Evolutionary conservation across 1,284 basidiomycete genomes (phyloP).

Genomic region (Fereydounia khargensis): DNA sequence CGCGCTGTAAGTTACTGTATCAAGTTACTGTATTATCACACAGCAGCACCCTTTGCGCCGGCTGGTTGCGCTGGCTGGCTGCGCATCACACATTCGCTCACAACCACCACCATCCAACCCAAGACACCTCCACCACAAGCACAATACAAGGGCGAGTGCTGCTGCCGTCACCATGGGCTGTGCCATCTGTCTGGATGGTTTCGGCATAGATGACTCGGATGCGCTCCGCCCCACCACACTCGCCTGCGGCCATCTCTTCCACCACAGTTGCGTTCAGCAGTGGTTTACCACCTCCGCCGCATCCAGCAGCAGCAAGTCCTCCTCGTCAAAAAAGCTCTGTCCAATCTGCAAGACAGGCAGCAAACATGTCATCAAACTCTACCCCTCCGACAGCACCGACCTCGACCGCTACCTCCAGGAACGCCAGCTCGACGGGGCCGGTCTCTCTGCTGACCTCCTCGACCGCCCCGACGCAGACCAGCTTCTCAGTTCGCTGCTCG

Average conservation of each 20-base stretch:
- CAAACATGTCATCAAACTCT: slow-evolving; percentile 6
- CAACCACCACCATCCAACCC: too few relatives aligned
- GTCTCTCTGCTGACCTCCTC: not conserved
- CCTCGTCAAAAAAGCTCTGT: too few relatives aligned
- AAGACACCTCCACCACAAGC: not conserved
- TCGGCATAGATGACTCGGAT: slow-evolving; percentile 15
- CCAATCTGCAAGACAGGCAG: slow-evolving; percentile 13
- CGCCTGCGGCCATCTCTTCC: slow-evolving; percentile 32
- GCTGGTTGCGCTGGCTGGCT: too few relatives aligned
- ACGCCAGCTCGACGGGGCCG: not conserved
- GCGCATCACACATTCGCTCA: too few relatives aligned
- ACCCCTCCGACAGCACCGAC: slow-evolving; percentile 23
- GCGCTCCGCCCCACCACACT: slow-evolving; percentile 13
- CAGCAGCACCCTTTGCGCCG: too few relatives aligned
- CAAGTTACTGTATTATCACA: too few relatives aligned
- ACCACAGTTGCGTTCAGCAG: slow-evolving; percentile 13
- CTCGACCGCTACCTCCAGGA: slow-evolving; percentile 14
- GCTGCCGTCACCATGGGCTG: slow-evolving; percentile 24
- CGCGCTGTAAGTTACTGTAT: too few relatives aligned
- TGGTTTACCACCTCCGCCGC: slow-evolving; percentile 11
- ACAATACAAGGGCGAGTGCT: too few relatives aligned
- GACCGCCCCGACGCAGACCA: slow-evolving; percentile 1
- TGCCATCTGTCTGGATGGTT: slow-evolving; percentile 30
- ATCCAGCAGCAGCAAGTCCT: not conserved
- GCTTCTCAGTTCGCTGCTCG: slow-evolving; percentile 18